Conservation (phyloP, 768 basidiomycete genomes). For the Boletellus emodensis region DNA sequence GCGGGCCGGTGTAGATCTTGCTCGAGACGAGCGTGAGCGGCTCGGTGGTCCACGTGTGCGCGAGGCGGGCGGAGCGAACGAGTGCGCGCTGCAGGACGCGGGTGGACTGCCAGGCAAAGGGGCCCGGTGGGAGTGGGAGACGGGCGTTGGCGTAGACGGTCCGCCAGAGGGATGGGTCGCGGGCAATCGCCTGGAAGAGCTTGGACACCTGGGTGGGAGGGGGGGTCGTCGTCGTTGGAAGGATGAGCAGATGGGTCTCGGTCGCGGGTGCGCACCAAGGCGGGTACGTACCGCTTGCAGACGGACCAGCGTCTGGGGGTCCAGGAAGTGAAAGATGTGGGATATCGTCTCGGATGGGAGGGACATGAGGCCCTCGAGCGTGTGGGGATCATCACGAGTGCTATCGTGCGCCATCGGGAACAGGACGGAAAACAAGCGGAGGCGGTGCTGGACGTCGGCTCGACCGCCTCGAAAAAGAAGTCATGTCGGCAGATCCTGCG, state of each 20-base stretch:
- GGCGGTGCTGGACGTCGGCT: neutral
- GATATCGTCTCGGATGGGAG: constrained; percentile 19
- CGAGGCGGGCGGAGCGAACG: constrained; percentile 14
- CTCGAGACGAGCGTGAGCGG: constrained; percentile 10
- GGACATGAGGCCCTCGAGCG: neutral
- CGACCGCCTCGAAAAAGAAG: neutral
- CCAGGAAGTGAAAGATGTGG: constrained; percentile 4
- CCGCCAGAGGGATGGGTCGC: constrained; percentile 14
- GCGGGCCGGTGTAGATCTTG: constrained; percentile 4
- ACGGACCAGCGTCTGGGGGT: constrained; percentile 13
- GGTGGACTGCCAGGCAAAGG: constrained; percentile 18
- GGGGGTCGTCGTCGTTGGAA: neutral
- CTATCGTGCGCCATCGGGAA: constrained; percentile 10
- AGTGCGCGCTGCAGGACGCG: constrained; percentile 16
- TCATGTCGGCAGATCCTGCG: neutral
- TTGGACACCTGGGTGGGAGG: constrained; percentile 17
- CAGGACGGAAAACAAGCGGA: neutral
- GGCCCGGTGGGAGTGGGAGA: constrained; percentile 19
- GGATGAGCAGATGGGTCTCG: too few species aligned
- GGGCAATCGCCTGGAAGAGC: constrained; percentile 7
- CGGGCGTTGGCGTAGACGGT: constrained; percentile 4
- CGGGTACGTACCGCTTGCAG: constrained; percentile 11
- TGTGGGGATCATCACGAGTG: neutral
- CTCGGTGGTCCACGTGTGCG: constrained; percentile 9
- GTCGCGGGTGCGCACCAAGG: too few species aligned